These are phyloP conservation scores for Pichia manshurica DNA, from an alignment of 805 yeast species.

Conservation along the genomic window DNA sequence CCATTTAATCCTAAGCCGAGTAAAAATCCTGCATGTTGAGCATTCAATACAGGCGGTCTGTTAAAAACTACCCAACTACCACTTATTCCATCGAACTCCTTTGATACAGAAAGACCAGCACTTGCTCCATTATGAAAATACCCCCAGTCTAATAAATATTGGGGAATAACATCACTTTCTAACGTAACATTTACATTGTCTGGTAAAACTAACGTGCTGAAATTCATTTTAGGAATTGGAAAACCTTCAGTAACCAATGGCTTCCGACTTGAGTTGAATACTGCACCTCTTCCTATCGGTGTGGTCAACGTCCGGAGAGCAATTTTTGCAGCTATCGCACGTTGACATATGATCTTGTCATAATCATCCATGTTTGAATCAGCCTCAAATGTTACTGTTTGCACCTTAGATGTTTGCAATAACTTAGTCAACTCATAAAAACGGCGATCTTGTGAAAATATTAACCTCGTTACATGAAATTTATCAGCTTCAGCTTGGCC, in stretches of 20 bases:
- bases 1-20: slow-evolving; percentile 90
- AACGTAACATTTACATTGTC: slow-evolving; percentile 54
- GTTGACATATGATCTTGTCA: slow-evolving; percentile 49
- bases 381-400: slow-evolving; percentile 39
- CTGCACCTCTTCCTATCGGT: slow-evolving; percentile 74
- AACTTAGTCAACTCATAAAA: slow-evolving; percentile 70
- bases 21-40: slow-evolving; percentile 94
- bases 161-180: slow-evolving; percentile 48
- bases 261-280: slow-evolving; percentile 58
- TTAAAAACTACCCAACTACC: slow-evolving; percentile 93
- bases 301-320: slow-evolving; percentile 69
- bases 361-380: slow-evolving; percentile 45
- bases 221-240: slow-evolving; percentile 70
- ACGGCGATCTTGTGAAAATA: slow-evolving; percentile 74
- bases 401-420: slow-evolving; percentile 64
- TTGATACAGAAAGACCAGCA: slow-evolving; percentile 69
- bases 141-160: slow-evolving; percentile 65
- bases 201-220: slow-evolving; percentile 61
- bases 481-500: slow-evolving; percentile 66
- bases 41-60: slow-evolving; percentile 60
- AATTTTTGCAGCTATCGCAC: slow-evolving; percentile 50
- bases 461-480: slow-evolving; percentile 58
- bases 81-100: slow-evolving; percentile 58
- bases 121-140: slow-evolving; percentile 89
- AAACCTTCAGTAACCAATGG: slow-evolving; percentile 85